Base-by-base conservation (phyloP, 441 rosid species). In the Gossypium aridum region DNA sequence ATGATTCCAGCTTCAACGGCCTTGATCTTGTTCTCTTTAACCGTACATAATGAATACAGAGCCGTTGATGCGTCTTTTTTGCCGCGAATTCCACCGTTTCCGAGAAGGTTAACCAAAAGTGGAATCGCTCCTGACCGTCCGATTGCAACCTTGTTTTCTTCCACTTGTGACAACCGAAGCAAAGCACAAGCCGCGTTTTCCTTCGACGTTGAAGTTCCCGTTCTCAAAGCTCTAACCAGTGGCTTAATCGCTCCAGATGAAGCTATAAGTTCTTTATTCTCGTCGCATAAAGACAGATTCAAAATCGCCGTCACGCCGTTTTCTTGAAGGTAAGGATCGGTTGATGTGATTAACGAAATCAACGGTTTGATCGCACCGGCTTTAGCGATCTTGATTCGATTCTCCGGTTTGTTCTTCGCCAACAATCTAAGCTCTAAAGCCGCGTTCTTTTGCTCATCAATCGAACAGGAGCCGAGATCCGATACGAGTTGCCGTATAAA, bases 61-160 rank as follows among this genome's bases (percentile, higher is more conserved):
- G 98, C 92, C 39, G 99, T 91, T 3, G 96, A 83, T 6, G 99
- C 97, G 82, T 95, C 99, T 37, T 95, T 92, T 83, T 91, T 92
- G 56, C 91, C 99, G 57, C 98, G 90, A 61, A 85, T n/a, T n/a
- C 90, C 87, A 0, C 97, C 97, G 26, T 72, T 81, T 61, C 87
- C 95, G 0, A 95, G 86, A 20, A 95, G 92, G 61, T 57, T 81
- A 80, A 91, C 96, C 0, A 92, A 77, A 1, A 70, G 83, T 5
- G 91, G 95, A 79, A 93, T 93, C 20, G 99, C 96, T 78, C 96
- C 97, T 0, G 98, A 90, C 80, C 99, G 88, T 31, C 99, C 99
- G 74, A 95, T 92, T 12, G 89, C 86, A 57, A 80, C 72, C 73
- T 92, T 95, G 89, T 87, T 89, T 34, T 85, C 91, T 45, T 91